Evolutionary conservation across 768 basidiomycete genomes (phyloP).

Genomic region (Neoboletus brunneissimus): DNA sequence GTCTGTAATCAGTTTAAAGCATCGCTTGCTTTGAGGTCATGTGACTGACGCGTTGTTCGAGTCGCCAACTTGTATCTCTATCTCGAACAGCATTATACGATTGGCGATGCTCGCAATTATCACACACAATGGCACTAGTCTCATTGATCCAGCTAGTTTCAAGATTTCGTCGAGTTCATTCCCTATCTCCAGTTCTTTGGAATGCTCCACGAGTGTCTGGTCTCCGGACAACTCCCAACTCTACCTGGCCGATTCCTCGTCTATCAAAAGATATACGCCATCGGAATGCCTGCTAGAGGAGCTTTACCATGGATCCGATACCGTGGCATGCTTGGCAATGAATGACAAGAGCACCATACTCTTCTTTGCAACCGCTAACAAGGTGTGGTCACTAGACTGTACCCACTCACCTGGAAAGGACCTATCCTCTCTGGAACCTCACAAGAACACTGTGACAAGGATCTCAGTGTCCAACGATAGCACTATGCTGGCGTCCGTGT

Average conservation of each 20-base stretch:
- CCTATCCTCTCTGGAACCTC: constrained; percentile 48
- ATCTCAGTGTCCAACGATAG: constrained; percentile 60
- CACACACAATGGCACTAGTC: constrained; percentile 45
- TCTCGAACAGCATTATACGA: not conserved
- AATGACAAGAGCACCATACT: constrained; percentile 40
- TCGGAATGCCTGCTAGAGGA: constrained; percentile 43
- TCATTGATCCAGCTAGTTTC: constrained; percentile 47
- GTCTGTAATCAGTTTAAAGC: no score
- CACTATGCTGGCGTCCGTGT: constrained; percentile 55
- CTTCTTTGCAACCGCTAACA: constrained; percentile 46
- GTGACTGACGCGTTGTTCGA: constrained; percentile 23
- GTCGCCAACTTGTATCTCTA: not conserved
- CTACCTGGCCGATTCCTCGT: constrained; percentile 48
- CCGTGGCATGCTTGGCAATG: constrained; percentile 31
- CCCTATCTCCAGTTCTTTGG: constrained; percentile 35
- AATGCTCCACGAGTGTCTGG: constrained; percentile 43
- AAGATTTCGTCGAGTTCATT: constrained; percentile 44
- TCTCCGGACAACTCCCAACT: constrained; percentile 53
- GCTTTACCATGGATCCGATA: constrained; percentile 35
- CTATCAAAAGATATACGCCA: constrained; percentile 54
- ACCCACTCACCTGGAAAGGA: constrained; percentile 38
- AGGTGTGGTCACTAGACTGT: constrained; percentile 52
- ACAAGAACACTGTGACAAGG: constrained; percentile 48
- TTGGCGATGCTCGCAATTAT: constrained; percentile 52
- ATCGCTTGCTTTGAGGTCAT: constrained; percentile 8